Evolutionary conservation across 2,329 filamentous ascomycete genomes (phyloP).

Genomic region (Cordyceps javanica): DNA sequence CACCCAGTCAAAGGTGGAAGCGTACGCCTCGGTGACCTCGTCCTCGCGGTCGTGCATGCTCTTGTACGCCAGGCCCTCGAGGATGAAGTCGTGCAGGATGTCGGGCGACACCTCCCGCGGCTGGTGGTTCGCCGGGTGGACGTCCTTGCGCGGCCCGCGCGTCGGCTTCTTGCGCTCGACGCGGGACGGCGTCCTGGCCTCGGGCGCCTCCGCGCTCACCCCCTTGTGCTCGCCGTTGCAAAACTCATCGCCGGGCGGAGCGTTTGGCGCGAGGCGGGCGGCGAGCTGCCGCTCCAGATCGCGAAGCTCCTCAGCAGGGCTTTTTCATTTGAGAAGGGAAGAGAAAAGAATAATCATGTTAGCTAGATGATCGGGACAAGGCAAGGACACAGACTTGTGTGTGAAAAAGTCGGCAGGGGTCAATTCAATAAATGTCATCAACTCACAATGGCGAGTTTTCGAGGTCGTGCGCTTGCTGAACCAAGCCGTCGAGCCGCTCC

Average conservation of each 20-base stretch:
- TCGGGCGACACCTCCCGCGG: conserved; percentile 15
- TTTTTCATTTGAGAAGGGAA: too few species aligned
- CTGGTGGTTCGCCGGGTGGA: neutral
- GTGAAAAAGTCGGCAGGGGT: neutral
- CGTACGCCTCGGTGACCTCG: conserved; percentile 25
- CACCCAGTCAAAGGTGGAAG: conserved; percentile 32
- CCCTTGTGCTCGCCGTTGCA: neutral
- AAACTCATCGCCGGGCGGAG: neutral
- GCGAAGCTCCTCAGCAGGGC: neutral
- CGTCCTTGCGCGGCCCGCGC: neutral
- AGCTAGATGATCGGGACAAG: too few species aligned
- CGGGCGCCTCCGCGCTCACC: neutral
- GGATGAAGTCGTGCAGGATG: conserved; percentile 25
- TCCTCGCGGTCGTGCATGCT: conserved; percentile 27
- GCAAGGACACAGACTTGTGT: too few species aligned
- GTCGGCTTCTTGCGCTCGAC: neutral
- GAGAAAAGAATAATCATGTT: too few species aligned
- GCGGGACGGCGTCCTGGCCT: neutral
- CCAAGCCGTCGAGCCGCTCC: neutral
- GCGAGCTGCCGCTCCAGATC: neutral
- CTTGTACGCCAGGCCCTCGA: conserved; percentile 26
- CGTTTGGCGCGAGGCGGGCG: neutral
- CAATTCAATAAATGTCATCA: neutral
- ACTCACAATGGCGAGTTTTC: neutral
- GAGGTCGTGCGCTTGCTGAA: neutral